Conservation (phyloP, 345 rosid genomes). For the Bruguiera parviflora region DNA sequence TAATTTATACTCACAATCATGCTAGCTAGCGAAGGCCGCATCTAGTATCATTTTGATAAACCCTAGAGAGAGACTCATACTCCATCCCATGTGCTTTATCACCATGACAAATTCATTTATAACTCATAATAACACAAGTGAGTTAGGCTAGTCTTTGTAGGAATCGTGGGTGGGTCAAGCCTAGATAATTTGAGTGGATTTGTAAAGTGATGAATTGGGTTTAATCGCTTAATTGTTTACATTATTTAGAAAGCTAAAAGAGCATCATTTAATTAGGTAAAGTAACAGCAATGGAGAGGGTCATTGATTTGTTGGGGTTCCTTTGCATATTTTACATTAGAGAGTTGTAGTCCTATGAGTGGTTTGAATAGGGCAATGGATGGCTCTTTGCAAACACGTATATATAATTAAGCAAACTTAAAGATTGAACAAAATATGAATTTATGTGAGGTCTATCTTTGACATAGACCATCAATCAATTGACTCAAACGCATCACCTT, state of each 20-base stretch:
- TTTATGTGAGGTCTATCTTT: neutral
- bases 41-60: slow-evolving; percentile 11
- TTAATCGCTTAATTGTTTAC: slow-evolving; percentile 18
- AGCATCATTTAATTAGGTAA: neutral
- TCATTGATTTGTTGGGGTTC: no score
- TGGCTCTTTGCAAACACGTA: slow-evolving; percentile 7
- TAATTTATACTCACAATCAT: slow-evolving; percentile 4
- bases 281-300: no score
- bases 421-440: neutral
- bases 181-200: slow-evolving; percentile 30
- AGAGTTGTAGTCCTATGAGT: neutral
- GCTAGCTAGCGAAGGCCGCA: slow-evolving; percentile 6
- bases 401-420: slow-evolving; percentile 11
- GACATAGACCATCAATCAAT: neutral
- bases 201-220: slow-evolving; percentile 10
- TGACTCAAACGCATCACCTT: neutral
- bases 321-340: neutral
- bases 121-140: slow-evolving; percentile 11
- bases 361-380: slow-evolving; percentile 9
- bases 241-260: slow-evolving; percentile 12
- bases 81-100: slow-evolving; percentile 43
- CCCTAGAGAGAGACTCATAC: slow-evolving; percentile 20
- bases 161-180: slow-evolving; percentile 31
- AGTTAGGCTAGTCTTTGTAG: slow-evolving; percentile 20
- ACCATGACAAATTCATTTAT: slow-evolving; percentile 1